phyloP scores from a whole-genome alignment of 148 eudicot genomes.

The Chenopodium suecicum region DNA sequence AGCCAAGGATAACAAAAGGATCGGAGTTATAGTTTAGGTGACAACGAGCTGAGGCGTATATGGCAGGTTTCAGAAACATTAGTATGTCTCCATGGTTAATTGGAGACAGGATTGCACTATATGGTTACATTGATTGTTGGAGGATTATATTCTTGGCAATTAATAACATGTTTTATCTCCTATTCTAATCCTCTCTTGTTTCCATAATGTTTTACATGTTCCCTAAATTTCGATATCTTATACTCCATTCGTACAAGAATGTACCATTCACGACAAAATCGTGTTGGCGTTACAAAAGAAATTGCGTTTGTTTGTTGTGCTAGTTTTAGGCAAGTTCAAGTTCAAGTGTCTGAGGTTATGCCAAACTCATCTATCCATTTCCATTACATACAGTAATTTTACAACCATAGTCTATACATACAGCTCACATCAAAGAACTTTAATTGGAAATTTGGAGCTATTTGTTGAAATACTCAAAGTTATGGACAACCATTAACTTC shows the following conservation, averaged over 20 bases:
- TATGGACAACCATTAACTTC: background rate
- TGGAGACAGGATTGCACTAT: too few relatives aligned
- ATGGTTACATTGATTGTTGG: background rate
- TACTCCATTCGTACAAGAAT: background rate
- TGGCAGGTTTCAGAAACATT: too few relatives aligned
- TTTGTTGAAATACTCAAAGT: background rate
- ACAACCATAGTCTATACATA: too few relatives aligned
- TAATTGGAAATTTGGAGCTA: background rate
- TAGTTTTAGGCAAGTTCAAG: constrained; percentile 11
- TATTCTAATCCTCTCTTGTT: background rate
- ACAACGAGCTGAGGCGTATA: too few relatives aligned
- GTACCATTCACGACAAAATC: background rate
- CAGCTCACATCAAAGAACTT: too few relatives aligned
- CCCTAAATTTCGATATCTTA: background rate
- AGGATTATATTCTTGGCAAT: background rate
- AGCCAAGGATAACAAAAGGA: too few relatives aligned
- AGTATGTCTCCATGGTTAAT: too few relatives aligned
- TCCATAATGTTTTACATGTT: background rate
- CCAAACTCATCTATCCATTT: background rate
- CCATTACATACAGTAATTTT: background rate
- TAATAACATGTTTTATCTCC: too few relatives aligned
- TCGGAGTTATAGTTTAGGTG: too few relatives aligned
- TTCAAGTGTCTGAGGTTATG: background rate
- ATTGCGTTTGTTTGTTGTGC: background rate
- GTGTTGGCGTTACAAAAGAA: background rate